A percentile compares a stretch with the other conserved stretches of the same genome.
Conservation (phyloP, 768 basidiomycete genomes). For the Rhodotorula taiwanensis region DNA sequence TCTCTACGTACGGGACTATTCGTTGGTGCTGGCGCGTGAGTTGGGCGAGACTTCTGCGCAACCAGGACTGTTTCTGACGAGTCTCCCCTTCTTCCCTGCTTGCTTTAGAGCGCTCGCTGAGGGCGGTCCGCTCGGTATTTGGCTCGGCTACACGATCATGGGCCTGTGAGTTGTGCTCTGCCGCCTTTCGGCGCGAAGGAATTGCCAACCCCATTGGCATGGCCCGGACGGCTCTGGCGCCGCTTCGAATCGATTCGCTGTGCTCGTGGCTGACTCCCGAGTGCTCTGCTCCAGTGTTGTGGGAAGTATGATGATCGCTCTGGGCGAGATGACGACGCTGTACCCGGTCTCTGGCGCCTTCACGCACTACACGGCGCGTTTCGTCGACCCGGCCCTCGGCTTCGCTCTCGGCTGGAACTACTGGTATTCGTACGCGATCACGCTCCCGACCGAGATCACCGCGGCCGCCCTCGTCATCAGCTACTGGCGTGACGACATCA, state of each 20-base stretch:
- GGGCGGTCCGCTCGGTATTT: constrained; percentile 54
- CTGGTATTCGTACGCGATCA: constrained; percentile 34
- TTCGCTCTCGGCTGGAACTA: constrained; percentile 10
- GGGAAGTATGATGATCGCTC: constrained; percentile 44
- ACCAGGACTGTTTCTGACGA: constrained; percentile 48
- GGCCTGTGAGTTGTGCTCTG: background rate
- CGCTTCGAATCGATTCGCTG: background rate
- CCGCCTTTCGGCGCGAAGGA: no score
- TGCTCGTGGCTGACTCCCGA: no score
- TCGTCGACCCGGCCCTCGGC: constrained; percentile 47
- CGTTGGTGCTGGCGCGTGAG: background rate
- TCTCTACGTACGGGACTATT: background rate
- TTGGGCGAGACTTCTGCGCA: no score
- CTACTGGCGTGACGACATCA: constrained; percentile 32
- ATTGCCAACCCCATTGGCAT: background rate
- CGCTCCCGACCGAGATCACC: constrained; percentile 19
- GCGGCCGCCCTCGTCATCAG: constrained; percentile 34
- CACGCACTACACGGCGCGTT: constrained; percentile 50
- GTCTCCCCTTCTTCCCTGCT: no score
- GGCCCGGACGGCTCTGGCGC: no score
- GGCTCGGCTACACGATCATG: constrained; percentile 46
- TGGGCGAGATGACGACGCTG: constrained; percentile 42
- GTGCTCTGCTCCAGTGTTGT: background rate
- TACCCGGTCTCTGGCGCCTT: constrained; percentile 46
- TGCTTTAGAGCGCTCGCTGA: constrained; percentile 46